Conservation (phyloP, 75 land plant genomes). For the Pinus albicaulis region DNA sequence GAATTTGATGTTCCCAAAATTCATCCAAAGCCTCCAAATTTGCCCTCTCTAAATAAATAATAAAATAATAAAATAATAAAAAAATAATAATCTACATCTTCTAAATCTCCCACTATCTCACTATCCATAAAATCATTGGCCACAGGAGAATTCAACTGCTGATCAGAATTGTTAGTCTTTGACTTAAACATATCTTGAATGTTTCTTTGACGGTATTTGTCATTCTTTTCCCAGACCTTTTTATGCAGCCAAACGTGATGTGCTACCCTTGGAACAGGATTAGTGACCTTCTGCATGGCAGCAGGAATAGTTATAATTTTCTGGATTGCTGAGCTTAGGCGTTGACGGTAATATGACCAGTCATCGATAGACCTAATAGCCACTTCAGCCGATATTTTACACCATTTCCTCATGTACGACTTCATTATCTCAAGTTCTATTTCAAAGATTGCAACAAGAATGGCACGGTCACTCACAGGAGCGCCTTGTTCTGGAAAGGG, state of each 20-base stretch:
- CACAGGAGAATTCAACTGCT: neutral
- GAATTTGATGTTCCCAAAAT: too few relatives aligned
- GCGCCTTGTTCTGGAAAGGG: too few relatives aligned
- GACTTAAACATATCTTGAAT: conserved; percentile 70
- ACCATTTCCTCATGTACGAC: conserved; percentile 87
- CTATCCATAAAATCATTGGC: conserved; percentile 10
- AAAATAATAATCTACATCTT: too few relatives aligned
- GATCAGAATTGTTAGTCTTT: conserved; percentile 15
- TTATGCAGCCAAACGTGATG: conserved; percentile 99
- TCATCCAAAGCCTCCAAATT: too few relatives aligned
- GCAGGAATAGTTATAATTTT: conserved; percentile 99
- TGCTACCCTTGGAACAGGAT: conserved; percentile 94
- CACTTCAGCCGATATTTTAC: conserved; percentile 88
- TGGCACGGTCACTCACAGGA: conserved; percentile 98
- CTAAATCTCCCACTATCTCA: conserved; percentile 54
- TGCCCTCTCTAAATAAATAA: too few relatives aligned
- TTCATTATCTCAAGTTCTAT: conserved; percentile 83
- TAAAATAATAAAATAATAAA: too few relatives aligned
- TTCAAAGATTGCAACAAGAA: conserved; percentile 98
- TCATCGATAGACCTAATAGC: conserved; percentile 89
- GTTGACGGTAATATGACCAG: conserved; percentile 97
- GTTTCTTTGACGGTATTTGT: conserved; percentile 88
- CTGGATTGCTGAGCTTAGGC: conserved; percentile 93
- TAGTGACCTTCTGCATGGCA: conserved; percentile 98
- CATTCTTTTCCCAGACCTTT: conserved; percentile 93